These are phyloP conservation scores for Aeschynomene evenia DNA, from an alignment of 306 rosid genomes.

Conservation along the genomic window DNA sequence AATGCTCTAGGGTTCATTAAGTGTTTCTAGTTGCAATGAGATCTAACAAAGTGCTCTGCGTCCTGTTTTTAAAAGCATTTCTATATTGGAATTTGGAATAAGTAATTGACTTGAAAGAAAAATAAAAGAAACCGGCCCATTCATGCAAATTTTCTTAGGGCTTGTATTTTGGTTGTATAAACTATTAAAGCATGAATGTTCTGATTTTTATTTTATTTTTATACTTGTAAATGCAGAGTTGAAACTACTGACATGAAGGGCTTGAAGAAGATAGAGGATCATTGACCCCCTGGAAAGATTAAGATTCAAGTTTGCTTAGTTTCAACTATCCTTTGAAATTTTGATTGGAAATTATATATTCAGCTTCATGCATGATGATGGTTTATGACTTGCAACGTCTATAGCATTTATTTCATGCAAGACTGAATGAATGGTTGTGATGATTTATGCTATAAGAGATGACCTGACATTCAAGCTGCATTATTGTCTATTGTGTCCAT, in stretches of 20 bases:
- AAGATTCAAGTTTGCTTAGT: constrained; percentile 4
- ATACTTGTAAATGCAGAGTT: constrained; percentile 81
- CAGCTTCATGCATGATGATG: constrained; percentile 35
- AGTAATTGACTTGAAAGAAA: not conserved
- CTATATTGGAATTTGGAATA: not conserved
- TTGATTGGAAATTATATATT: constrained; percentile 35
- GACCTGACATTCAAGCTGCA: constrained; percentile 18
- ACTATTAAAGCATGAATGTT: constrained; percentile 7
- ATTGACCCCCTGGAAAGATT: constrained; percentile 37
- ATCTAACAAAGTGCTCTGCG: not conserved
- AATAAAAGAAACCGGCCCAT: not conserved
- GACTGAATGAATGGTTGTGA: constrained; percentile 33
- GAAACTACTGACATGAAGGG: constrained; percentile 99
- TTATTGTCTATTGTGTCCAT: not conserved
- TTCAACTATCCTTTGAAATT: constrained; percentile 20
- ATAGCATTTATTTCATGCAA: constrained; percentile 37
- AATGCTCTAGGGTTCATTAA: not conserved
- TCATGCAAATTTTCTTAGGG: constrained; percentile 3
- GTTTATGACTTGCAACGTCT: constrained; percentile 32
- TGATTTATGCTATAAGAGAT: constrained; percentile 26
- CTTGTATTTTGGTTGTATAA: not conserved
- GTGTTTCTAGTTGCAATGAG: constrained; percentile 16
- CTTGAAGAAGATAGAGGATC: constrained; percentile 94
- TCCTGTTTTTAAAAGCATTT: not conserved
- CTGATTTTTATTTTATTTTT: constrained; percentile 33